These are phyloP conservation scores for Carpinus viminea DNA, from an alignment of 306 rosid species.

Conservation along the genomic window DNA sequence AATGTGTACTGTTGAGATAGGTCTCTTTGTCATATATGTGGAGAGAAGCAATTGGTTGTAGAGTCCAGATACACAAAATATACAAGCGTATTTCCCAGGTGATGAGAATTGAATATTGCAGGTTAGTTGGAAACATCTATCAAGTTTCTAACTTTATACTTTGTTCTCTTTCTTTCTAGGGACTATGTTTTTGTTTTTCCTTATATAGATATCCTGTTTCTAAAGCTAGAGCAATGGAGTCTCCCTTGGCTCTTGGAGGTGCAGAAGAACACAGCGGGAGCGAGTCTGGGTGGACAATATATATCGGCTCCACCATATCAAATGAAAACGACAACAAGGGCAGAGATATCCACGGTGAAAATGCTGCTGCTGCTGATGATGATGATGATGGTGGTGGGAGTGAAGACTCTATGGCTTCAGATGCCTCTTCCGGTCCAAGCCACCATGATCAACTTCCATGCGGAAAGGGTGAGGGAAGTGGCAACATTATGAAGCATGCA, in stretches of 20 bases:
- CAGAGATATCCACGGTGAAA: constrained; percentile 7
- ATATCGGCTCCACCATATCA: constrained; percentile 49
- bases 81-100: constrained; percentile 12
- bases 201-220: background rate
- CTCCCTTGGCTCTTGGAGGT: constrained; percentile 41
- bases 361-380: no score
- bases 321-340: constrained; percentile 10
- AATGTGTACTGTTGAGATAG: constrained; percentile 47
- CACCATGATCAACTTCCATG: constrained; percentile 27
- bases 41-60: constrained; percentile 19
- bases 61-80: constrained; percentile 20
- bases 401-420: constrained; percentile 78
- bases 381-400: constrained; percentile 31
- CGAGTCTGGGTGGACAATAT: constrained; percentile 83
- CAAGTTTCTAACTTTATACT: background rate
- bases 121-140: background rate
- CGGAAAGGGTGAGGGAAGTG: constrained; percentile 34
- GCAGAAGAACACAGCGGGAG: constrained; percentile 36
- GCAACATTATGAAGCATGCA: constrained; percentile 12
- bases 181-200: no score
- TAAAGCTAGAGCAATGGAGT: constrained; percentile 48
- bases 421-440: constrained; percentile 77
- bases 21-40: constrained; percentile 42
- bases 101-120: background rate
- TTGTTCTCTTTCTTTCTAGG: background rate